Conservation (phyloP, 2,329 filamentous ascomycete species). For the Rosellinia necatrix region DNA sequence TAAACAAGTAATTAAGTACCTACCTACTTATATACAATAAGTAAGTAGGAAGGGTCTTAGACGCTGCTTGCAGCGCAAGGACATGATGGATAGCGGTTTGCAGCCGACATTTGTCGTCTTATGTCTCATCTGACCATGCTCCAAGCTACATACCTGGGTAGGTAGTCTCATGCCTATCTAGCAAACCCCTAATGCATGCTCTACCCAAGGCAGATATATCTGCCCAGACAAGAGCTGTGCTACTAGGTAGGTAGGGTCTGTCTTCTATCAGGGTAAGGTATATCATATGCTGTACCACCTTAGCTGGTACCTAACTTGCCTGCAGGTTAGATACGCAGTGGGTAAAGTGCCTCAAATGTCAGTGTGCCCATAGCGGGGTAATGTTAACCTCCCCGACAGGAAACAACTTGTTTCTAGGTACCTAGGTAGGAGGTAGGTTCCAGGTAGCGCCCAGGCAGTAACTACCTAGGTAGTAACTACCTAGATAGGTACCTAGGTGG, state of each 20-base stretch:
- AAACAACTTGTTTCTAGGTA: too few relatives aligned
- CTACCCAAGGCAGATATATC: background rate
- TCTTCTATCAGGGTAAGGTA: too few relatives aligned
- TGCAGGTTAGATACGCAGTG: too few relatives aligned
- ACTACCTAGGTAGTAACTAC: background rate
- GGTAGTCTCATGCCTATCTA: background rate
- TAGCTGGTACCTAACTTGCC: too few relatives aligned
- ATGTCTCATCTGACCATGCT: conserved; percentile 5
- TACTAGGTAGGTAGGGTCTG: too few relatives aligned
- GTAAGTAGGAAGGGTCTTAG: conserved; percentile 13
- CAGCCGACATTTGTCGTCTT: conserved; percentile 5
- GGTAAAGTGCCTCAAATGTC: too few relatives aligned
- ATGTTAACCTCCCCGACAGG: too few relatives aligned
- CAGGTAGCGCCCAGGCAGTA: background rate
- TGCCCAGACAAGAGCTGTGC: too few relatives aligned
- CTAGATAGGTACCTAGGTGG: background rate
- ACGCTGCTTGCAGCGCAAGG: conserved; percentile 22
- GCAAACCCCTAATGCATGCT: background rate
- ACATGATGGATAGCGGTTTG: background rate
- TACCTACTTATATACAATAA: too few relatives aligned
- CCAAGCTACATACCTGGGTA: too few relatives aligned
- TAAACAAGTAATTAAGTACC: too few relatives aligned
- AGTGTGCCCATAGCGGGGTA: background rate
- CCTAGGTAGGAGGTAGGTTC: background rate
- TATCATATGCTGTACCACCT: too few relatives aligned